These are phyloP conservation scores for Plasmodium falciparum DNA, from an alignment of 169 alveolate species.

Conservation along the genomic window DNA sequence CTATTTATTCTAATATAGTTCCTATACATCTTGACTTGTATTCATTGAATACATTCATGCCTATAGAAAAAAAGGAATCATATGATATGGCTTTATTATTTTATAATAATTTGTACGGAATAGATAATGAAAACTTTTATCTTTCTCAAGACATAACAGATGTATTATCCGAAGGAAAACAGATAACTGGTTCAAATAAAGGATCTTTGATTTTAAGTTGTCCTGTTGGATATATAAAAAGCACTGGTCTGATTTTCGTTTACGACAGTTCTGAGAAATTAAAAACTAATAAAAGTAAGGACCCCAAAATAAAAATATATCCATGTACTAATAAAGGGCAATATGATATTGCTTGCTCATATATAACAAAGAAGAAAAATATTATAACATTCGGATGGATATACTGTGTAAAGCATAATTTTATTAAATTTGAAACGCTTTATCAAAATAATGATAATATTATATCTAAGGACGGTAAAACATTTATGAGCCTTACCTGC, in stretches of 20 bases:
- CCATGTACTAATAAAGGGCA: slow-evolving; percentile 62
- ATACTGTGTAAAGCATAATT: slow-evolving; percentile 48
- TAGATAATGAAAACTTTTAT: slow-evolving; percentile 51
- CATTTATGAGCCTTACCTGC: slow-evolving; percentile 19
- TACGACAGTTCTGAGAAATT: slow-evolving; percentile 25
- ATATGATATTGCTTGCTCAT: slow-evolving; percentile 54
- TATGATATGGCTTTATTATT: slow-evolving; percentile 28
- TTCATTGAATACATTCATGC: slow-evolving; percentile 61
- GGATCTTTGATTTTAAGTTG: slow-evolving; percentile 71
- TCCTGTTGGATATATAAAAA: slow-evolving; percentile 68
- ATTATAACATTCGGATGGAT: slow-evolving; percentile 65
- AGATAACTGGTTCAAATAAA: slow-evolving; percentile 61
- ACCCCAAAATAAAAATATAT: slow-evolving; percentile 11
- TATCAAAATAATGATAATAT: neutral
- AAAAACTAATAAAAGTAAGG: neutral
- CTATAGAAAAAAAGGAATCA: slow-evolving; percentile 43
- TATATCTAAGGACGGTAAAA: neutral
- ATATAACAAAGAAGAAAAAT: slow-evolving; percentile 20
- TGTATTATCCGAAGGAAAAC: slow-evolving; percentile 52
- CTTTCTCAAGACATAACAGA: slow-evolving; percentile 38
- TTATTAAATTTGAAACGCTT: slow-evolving; percentile 46
- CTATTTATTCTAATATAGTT: slow-evolving; percentile 31
- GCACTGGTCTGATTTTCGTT: slow-evolving; percentile 54
- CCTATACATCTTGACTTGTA: slow-evolving; percentile 51
- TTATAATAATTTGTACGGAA: slow-evolving; percentile 43